Percentiles rank a stretch among this genome's conserved stretches.
Evolutionary conservation across 768 basidiomycete species (phyloP).

Genomic region (Xerocomellus chrysenteron): DNA sequence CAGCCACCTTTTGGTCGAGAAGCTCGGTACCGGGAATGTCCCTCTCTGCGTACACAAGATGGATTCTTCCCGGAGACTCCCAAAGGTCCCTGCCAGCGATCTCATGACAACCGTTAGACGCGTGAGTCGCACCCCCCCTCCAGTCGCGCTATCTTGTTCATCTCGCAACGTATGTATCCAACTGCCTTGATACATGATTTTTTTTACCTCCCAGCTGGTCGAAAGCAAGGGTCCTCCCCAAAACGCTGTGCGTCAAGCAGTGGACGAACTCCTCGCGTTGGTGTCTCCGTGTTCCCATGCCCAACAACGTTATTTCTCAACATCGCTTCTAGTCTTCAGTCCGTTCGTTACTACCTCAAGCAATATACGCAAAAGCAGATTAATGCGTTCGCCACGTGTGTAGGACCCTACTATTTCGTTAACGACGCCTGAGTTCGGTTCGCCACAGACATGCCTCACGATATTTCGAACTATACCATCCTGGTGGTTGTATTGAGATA

Average conservation of each 20-base stretch:
- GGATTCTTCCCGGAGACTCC: conserved; percentile 74
- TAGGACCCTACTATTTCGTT: conserved; percentile 32
- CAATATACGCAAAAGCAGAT: conserved; percentile 79
- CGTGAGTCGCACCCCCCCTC: conserved; percentile 47
- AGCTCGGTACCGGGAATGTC: conserved; percentile 74
- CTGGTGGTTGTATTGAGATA: conserved; percentile 82
- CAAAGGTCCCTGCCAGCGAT: conserved; percentile 68
- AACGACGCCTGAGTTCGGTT: conserved; percentile 28
- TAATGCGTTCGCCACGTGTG: conserved; percentile 91
- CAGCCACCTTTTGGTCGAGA: conserved; percentile 85
- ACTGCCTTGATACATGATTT: conserved; percentile 25
- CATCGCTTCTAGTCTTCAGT: conserved; percentile 51
- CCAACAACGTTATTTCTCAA: conserved; percentile 17
- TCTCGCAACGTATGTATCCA: conserved; percentile 12
- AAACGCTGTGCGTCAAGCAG: conserved; percentile 64
- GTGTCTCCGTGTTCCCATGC: conserved; percentile 33
- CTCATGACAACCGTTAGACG: conserved; percentile 74
- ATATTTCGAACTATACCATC: conserved; percentile 85
- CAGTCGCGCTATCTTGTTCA: conserved; percentile 31
- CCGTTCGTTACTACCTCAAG: conserved; percentile 77
- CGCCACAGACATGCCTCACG: conserved; percentile 75
- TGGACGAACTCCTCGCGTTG: conserved; percentile 76
- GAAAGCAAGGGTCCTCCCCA: conserved; percentile 52
- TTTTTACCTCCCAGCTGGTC: conserved; percentile 49
- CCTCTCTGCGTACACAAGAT: conserved; percentile 91